Conservation (phyloP, 2,329 filamentous ascomycete species). For the Cercospora zeina region DNA sequence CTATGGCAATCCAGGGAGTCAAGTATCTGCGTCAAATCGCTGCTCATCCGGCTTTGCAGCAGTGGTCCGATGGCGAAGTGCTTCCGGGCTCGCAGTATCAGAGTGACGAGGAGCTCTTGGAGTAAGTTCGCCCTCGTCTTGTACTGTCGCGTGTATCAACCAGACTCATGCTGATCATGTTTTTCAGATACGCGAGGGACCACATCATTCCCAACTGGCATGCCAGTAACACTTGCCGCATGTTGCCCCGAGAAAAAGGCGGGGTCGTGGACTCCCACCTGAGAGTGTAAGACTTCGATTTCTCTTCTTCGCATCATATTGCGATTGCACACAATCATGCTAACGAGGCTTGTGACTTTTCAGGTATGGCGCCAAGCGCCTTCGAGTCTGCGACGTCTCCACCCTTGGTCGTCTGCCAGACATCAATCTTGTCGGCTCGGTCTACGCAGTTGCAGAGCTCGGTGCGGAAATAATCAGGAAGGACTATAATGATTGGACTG, state of each 20-base stretch:
- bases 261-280: constrained; percentile 31
- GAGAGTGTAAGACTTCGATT: constrained; percentile 19
- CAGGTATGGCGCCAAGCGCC: constrained; percentile 26
- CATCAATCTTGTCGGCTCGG: constrained; percentile 26
- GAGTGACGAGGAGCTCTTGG: constrained; percentile 25
- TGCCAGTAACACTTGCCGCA: constrained; percentile 29
- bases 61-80: constrained; percentile 24
- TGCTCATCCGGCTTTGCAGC: constrained; percentile 22
- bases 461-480: constrained; percentile 22
- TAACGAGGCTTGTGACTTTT: not conserved
- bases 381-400: constrained; percentile 33
- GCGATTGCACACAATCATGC: not conserved
- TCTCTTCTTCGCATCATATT: not conserved
- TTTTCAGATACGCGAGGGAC: constrained; percentile 13
- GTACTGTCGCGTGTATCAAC: not conserved
- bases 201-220: constrained; percentile 29
- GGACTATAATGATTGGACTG: constrained; percentile 20
- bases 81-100: constrained; percentile 18
- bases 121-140: not conserved
- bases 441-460: constrained; percentile 24
- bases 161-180: not conserved
- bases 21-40: constrained; percentile 25
- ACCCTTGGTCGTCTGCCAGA: constrained; percentile 26
- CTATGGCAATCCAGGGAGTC: constrained; percentile 26
- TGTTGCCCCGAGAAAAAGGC: constrained; percentile 27